Conservation (phyloP, 2,329 filamentous ascomycete genomes). For the Grosmannia serpens region DNA sequence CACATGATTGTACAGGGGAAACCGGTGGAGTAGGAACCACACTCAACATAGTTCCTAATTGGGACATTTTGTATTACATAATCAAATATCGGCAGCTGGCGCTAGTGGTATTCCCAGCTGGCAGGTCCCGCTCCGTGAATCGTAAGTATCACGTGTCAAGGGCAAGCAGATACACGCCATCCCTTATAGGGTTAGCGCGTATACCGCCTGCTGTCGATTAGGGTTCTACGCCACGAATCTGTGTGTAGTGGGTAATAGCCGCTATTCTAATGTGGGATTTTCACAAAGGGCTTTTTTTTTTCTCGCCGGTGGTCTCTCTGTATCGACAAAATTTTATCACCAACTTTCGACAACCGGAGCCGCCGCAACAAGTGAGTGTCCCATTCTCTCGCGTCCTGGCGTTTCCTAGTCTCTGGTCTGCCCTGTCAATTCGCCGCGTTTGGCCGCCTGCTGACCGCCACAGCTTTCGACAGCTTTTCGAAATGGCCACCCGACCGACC, state of each 20-base stretch:
- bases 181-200: background rate
- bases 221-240: background rate
- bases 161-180: background rate
- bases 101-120: background rate
- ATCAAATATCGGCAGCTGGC: background rate
- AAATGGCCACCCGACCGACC: constrained; percentile 92
- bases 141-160: background rate
- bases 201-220: background rate
- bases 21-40: too few relatives aligned
- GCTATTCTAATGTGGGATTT: background rate
- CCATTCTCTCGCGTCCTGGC: background rate
- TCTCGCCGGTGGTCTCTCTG: background rate
- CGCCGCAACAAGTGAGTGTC: background rate
- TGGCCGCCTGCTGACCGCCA: background rate
- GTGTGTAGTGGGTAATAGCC: background rate
- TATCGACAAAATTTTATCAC: background rate
- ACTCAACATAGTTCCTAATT: background rate
- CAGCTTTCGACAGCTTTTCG: background rate
- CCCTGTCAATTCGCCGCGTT: background rate
- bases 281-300: background rate
- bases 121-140: background rate
- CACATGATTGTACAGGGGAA: too few relatives aligned
- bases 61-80: background rate
- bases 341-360: constrained; percentile 1
- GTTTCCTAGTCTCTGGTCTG: background rate